phyloP scores from a whole-genome alignment of 75 land plant genomes.

The Pinus taeda region DNA sequence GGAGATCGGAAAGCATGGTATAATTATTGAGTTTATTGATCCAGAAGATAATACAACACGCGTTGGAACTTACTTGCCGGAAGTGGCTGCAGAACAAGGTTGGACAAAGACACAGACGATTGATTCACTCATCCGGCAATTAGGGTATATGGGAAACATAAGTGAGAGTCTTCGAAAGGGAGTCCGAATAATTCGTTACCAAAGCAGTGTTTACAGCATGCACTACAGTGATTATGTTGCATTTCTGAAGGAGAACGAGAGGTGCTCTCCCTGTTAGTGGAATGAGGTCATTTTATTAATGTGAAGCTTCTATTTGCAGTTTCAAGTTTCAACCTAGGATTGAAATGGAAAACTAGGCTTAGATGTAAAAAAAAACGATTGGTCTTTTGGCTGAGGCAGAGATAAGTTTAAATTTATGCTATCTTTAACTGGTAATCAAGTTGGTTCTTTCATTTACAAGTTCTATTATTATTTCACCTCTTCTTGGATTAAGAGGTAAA shows the following conservation, averaged over 20 bases:
- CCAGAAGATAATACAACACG: slow-evolving; percentile 59
- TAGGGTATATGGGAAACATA: slow-evolving; percentile 78
- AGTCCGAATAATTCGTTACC: slow-evolving; percentile 77
- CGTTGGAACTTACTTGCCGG: slow-evolving; percentile 92
- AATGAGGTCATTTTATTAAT: no score
- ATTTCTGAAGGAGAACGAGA: slow-evolving; percentile 60
- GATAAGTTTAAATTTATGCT: no score
- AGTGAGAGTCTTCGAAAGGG: slow-evolving; percentile 71
- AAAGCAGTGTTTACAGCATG: slow-evolving; percentile 89
- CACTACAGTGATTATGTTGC: slow-evolving; percentile 72
- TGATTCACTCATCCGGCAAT: slow-evolving; percentile 81
- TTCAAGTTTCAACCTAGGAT: no score
- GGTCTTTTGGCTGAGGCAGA: rapidly evolving
- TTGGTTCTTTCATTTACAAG: no score
- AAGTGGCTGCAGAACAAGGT: slow-evolving; percentile 92
- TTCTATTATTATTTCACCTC: no score
- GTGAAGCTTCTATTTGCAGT: no score
- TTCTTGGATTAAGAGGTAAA: no score
- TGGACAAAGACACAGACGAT: slow-evolving; percentile 91
- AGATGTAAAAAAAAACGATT: no score
- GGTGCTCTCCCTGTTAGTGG: slow-evolving; percentile 37
- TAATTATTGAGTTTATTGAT: slow-evolving; percentile 91
- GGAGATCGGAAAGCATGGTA: slow-evolving; percentile 97
- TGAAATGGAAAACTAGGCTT: no score
- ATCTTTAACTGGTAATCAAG: no score